phyloP scores from a whole-genome alignment of 2,329 filamentous ascomycete genomes.

The Dissoconium aciculare region DNA sequence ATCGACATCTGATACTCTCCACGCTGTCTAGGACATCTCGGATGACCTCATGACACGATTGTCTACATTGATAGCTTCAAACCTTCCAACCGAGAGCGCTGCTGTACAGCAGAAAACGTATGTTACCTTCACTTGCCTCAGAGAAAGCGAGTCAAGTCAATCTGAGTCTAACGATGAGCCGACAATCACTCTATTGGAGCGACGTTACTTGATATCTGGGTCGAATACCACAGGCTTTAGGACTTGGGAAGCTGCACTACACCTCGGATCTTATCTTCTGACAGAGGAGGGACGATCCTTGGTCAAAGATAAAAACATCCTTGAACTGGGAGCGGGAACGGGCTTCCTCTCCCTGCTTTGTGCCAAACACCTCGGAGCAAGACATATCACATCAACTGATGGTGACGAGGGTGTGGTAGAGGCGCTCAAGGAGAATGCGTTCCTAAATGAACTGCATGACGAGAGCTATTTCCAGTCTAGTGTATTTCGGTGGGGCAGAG shows the following conservation, averaged over 20 bases:
- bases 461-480: constrained; percentile 33
- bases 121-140: constrained; percentile 50
- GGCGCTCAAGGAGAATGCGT: constrained; percentile 51
- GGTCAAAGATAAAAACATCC: constrained; percentile 41
- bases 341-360: constrained; percentile 62
- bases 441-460: constrained; percentile 49
- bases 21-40: constrained; percentile 72
- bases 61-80: constrained; percentile 47
- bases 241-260: constrained; percentile 69
- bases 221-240: constrained; percentile 60
- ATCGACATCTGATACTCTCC: no score
- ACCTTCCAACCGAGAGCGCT: constrained; percentile 47
- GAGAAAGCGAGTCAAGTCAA: constrained; percentile 6
- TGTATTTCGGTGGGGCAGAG: constrained; percentile 51
- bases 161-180: constrained; percentile 15
- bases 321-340: constrained; percentile 65
- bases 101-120: constrained; percentile 59
- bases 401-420: constrained; percentile 59
- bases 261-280: constrained; percentile 55
- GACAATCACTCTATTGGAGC: constrained; percentile 50
- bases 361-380: constrained; percentile 47
- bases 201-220: constrained; percentile 52
- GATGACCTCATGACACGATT: constrained; percentile 62
- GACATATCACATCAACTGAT: constrained; percentile 53
- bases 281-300: constrained; percentile 30